Percentiles rank a stretch among this genome's conserved stretches.
phyloP scores from a whole-genome alignment of 2,329 filamentous ascomycete genomes.

The Colletotrichum eleusines region DNA sequence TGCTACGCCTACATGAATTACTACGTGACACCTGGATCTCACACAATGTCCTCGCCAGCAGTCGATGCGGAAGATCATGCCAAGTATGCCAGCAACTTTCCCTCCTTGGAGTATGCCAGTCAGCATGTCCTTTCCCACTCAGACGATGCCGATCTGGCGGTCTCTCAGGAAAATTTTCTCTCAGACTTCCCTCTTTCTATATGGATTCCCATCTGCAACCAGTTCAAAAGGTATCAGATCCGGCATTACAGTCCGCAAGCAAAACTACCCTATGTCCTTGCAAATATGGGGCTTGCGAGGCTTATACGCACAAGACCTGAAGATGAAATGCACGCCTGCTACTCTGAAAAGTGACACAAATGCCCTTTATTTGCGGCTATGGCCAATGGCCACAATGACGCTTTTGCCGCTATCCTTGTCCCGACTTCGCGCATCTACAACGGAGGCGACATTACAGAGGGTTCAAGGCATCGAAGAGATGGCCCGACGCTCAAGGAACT shows the following conservation, averaged over 20 bases:
- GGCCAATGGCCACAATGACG: constrained; percentile 47
- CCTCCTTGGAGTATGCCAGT: constrained; percentile 62
- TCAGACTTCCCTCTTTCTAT: constrained; percentile 44
- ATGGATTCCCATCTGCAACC: constrained; percentile 50
- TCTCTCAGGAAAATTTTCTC: constrained; percentile 50
- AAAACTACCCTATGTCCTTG: constrained; percentile 53
- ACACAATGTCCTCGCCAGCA: not conserved
- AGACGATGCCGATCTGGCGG: constrained; percentile 49
- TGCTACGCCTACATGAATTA: constrained; percentile 55
- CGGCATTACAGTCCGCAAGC: constrained; percentile 45
- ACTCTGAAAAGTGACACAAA: constrained; percentile 48
- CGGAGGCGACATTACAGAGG: constrained; percentile 25
- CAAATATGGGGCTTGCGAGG: constrained; percentile 44
- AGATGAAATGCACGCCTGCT: constrained; percentile 26
- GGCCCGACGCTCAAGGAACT: not conserved
- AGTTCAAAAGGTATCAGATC: constrained; percentile 46
- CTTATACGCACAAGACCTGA: constrained; percentile 48
- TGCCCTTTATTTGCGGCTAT: constrained; percentile 53
- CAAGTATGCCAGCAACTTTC: constrained; percentile 45
- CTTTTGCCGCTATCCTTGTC: constrained; percentile 44
- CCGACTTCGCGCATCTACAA: constrained; percentile 31
- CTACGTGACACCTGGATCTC: not conserved
- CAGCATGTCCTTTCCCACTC: constrained; percentile 56
- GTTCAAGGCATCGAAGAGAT: constrained; percentile 17
- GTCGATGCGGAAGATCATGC: not conserved